Evolutionary conservation across 1,284 basidiomycete genomes (phyloP).

Genomic region (Leccinum pachyderme): DNA sequence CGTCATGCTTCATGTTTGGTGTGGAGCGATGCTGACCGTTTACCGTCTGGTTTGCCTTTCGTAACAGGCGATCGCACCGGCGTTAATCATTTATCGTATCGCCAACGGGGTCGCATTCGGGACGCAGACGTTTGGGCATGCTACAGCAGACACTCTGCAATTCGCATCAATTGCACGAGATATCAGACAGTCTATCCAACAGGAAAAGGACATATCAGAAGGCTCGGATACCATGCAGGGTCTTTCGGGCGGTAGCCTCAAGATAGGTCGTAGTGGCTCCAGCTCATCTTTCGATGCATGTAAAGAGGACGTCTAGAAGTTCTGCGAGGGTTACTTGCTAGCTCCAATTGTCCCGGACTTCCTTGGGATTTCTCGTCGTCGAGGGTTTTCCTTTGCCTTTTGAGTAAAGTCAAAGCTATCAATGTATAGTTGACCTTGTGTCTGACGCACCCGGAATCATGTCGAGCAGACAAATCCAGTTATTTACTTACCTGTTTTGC

Average conservation of each 20-base stretch:
- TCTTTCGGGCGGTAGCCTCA: not conserved
- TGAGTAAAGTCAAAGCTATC: not conserved
- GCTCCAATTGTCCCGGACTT: too few species aligned
- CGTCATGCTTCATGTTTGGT: not conserved
- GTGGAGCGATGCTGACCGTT: not conserved
- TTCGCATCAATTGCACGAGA: slow-evolving; percentile 5
- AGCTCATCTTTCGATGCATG: slow-evolving; percentile 16
- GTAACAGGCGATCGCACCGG: slow-evolving; percentile 14
- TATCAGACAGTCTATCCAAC: not conserved
- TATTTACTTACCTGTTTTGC: not conserved
- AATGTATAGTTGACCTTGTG: not conserved
- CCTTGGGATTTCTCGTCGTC: too few species aligned
- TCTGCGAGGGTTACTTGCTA: not conserved
- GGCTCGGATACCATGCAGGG: slow-evolving; percentile 12
- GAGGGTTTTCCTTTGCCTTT: not conserved
- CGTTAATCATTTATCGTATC: slow-evolving; percentile 25
- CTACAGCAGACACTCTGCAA: slow-evolving; percentile 2
- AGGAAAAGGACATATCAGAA: not conserved
- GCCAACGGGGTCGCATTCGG: slow-evolving; percentile 17
- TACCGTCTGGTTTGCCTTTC: not conserved
- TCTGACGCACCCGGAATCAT: not conserved
- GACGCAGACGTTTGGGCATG: slow-evolving; percentile 7
- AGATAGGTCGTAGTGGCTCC: slow-evolving; percentile 4
- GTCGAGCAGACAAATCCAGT: not conserved
- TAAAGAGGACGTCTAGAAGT: slow-evolving; percentile 10